Evolutionary conservation across 768 basidiomycete genomes (phyloP).

Genomic region (Phanerochaete sordida): DNA sequence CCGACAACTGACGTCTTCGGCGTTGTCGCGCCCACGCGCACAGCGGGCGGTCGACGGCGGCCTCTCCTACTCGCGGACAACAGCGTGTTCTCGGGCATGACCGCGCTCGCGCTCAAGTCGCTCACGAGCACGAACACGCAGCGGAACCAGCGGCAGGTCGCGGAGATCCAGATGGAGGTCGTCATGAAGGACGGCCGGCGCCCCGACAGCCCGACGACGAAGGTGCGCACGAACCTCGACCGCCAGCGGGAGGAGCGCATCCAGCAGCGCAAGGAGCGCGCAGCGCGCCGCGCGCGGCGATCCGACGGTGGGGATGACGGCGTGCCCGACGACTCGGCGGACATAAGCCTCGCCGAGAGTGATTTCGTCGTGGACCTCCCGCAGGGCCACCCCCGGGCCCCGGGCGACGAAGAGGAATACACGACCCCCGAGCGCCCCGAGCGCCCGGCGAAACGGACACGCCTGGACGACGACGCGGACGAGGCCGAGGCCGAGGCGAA

Average conservation of each 20-base stretch:
- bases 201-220: slow-evolving; percentile 78
- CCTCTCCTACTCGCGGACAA: slow-evolving; percentile 30
- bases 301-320: slow-evolving; percentile 31
- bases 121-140: slow-evolving; percentile 71
- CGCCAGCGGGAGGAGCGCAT: slow-evolving; percentile 63
- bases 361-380: slow-evolving; percentile 28
- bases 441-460: slow-evolving; percentile 21
- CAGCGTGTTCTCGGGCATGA: slow-evolving; percentile 61
- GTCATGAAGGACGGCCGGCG: slow-evolving; percentile 64
- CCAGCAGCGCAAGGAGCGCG: slow-evolving; percentile 52
- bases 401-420: slow-evolving; percentile 83
- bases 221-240: slow-evolving; percentile 64
- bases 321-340: background rate
- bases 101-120: slow-evolving; percentile 60
- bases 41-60: slow-evolving; percentile 42
- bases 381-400: slow-evolving; percentile 51
- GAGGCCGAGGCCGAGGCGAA: slow-evolving; percentile 7
- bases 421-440: slow-evolving; percentile 57
- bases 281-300: slow-evolving; percentile 53
- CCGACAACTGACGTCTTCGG: slow-evolving; percentile 38
- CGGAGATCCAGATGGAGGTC: slow-evolving; percentile 65
- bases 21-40: slow-evolving; percentile 21
- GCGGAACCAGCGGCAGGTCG: slow-evolving; percentile 66
- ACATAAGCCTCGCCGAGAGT: slow-evolving; percentile 13
- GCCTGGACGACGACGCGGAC: background rate